Evolutionary conservation across 768 basidiomycete species (phyloP).

Genomic region (Obba rivulosa): DNA sequence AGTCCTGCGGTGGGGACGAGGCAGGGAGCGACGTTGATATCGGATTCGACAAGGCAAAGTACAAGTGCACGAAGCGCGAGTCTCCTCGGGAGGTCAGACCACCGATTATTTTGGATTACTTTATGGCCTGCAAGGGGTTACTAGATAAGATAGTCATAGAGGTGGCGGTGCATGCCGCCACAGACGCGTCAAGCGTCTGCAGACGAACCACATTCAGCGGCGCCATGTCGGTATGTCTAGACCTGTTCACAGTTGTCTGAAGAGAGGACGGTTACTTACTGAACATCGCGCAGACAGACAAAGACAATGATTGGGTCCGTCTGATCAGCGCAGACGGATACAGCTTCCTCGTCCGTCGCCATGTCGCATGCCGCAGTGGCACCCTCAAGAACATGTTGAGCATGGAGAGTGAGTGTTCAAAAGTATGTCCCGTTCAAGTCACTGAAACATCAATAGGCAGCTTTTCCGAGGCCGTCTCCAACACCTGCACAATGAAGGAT

Average conservation of each 20-base stretch:
- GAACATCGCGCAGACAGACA: too few species aligned
- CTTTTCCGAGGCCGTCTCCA: slow-evolving; percentile 70
- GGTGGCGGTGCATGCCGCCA: too few species aligned
- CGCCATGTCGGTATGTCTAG: slow-evolving; percentile 5
- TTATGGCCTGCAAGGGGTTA: too few species aligned
- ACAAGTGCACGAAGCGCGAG: too few species aligned
- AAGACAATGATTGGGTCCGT: slow-evolving; percentile 63
- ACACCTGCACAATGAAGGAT: slow-evolving; percentile 55
- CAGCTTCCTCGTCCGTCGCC: slow-evolving; percentile 72
- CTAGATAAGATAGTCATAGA: too few species aligned
- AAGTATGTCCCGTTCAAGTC: slow-evolving; percentile 7
- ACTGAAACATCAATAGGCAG: slow-evolving; percentile 39
- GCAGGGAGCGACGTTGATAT: neutral
- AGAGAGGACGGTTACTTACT: too few species aligned
- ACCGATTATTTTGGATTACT: too few species aligned
- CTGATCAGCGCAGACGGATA: slow-evolving; percentile 76
- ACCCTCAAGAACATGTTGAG: slow-evolving; percentile 81
- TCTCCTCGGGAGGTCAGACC: too few species aligned
- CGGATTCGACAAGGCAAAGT: too few species aligned
- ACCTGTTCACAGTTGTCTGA: neutral
- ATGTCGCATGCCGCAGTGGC: slow-evolving; percentile 71
- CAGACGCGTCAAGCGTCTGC: too few species aligned
- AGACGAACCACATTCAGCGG: neutral
- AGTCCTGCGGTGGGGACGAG: slow-evolving; percentile 2
- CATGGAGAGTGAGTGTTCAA: slow-evolving; percentile 47